Percentiles rank a stretch among this genome's conserved stretches.
Evolutionary conservation across 306 rosid species (phyloP).

Genomic region (Cucurbita moschata): DNA sequence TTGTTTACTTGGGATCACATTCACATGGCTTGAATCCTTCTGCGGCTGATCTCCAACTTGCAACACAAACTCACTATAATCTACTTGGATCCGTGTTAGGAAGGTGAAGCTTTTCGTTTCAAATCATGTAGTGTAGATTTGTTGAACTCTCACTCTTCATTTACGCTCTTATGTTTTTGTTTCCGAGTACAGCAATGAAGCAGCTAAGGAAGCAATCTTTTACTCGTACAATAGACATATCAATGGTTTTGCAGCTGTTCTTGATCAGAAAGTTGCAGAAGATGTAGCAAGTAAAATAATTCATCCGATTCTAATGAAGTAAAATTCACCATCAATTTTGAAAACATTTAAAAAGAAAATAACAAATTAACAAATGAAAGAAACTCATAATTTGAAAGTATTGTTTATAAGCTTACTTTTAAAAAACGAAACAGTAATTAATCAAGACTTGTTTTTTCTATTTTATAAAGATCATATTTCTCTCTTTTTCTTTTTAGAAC

Average conservation of each 20-base stretch:
- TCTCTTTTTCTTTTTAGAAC: slow-evolving; percentile 1
- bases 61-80: slow-evolving; percentile 20
- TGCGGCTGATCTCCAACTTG: slow-evolving; percentile 12
- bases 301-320: neutral
- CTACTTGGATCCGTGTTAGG: slow-evolving; percentile 30
- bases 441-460: too few species aligned
- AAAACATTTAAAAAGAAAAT: too few species aligned
- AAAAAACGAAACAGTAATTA: too few species aligned
- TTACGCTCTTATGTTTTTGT: neutral
- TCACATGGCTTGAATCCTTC: slow-evolving; percentile 37
- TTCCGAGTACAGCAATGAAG: slow-evolving; percentile 19
- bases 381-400: too few species aligned
- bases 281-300: slow-evolving; percentile 22
- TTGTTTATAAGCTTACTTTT: too few species aligned
- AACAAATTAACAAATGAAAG: too few species aligned
- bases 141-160: neutral
- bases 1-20: slow-evolving; percentile 48
- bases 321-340: too few species aligned
- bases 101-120: slow-evolving; percentile 20
- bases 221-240: slow-evolving; percentile 35
- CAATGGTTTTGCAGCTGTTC: slow-evolving; percentile 40
- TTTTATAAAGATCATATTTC: too few species aligned
- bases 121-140: neutral
- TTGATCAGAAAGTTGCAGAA: slow-evolving; percentile 29
- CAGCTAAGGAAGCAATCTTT: slow-evolving; percentile 32